phyloP scores from a whole-genome alignment of 176 grass and related monocot genomes.

The Dendrocalamus sinicus region DNA sequence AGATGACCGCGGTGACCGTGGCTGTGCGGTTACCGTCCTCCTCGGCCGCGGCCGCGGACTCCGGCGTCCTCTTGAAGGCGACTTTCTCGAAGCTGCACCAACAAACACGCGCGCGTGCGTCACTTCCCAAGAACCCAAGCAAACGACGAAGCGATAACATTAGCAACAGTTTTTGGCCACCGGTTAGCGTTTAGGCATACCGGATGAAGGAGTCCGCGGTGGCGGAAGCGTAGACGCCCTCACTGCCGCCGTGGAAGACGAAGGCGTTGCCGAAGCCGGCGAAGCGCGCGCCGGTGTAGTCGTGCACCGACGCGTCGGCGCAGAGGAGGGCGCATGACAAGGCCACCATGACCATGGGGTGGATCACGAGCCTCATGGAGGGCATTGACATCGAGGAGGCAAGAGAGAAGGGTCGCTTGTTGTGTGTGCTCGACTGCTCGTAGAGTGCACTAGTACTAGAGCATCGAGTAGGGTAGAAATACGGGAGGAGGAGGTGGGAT shows the following conservation, averaged over 20 bases:
- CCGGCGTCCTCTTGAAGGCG: constrained; percentile 53
- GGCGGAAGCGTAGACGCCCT: constrained; percentile 71
- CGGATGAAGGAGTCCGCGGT: constrained; percentile 66
- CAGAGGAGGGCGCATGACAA: constrained; percentile 30
- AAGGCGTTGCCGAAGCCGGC: constrained; percentile 55
- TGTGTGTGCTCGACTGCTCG: no score
- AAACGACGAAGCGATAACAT: neutral
- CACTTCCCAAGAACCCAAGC: neutral
- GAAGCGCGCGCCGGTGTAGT: constrained; percentile 67
- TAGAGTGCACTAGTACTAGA: constrained; percentile 25
- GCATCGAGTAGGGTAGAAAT: constrained; percentile 27
- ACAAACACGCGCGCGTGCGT: neutral
- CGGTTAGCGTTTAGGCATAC: constrained; percentile 21
- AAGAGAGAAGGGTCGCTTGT: neutral
- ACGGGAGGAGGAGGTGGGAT: constrained; percentile 33
- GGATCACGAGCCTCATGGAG: constrained; percentile 3
- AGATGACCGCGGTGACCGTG: constrained; percentile 60
- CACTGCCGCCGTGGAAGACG: constrained; percentile 76
- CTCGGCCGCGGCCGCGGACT: constrained; percentile 36
- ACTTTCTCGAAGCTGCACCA: constrained; percentile 80
- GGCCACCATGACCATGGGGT: neutral
- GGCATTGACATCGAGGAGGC: constrained; percentile 48
- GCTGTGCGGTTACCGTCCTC: constrained; percentile 43
- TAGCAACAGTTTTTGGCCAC: neutral
- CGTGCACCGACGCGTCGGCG: constrained; percentile 73